Base-by-base conservation (phyloP, 2,329 filamentous ascomycete species). In the Colletotrichum euphorbiae region DNA sequence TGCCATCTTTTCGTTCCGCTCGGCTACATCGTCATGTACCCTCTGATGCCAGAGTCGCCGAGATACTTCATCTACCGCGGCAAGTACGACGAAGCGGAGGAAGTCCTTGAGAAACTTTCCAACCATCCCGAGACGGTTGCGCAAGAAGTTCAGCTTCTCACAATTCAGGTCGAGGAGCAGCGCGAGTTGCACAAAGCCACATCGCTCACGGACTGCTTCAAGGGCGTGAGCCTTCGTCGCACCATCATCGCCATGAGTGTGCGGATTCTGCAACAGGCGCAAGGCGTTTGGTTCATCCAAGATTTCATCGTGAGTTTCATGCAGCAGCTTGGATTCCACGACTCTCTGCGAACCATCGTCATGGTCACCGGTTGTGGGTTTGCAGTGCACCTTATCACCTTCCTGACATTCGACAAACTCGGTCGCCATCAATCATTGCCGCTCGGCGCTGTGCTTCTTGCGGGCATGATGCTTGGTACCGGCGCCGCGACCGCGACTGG, bases 301-400 rank as follows among this genome's bases (percentile, higher is more conserved):
- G 66, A 63, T 8, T 74, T 73, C 56, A 42, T 71, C n/a, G 71
- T 74, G 24, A 62, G 71, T 40, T 75, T 75, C 63, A 54, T 75
- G 45, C 51, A 71, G 28, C 67, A 70, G 51, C 59, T 73, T 19
- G 73, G 73, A 1, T 42, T 72, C 6, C 38, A 42, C 19, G 52
- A 72, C 31, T 42, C 48, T 2, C 0, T 54, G 59, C 59, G 46
- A 0, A 55, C 50, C 11, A 55, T 43, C 17, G 46, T 42, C 17
- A 55, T 55, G 46, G 50, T 54, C 48, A 52, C 50, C 0, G 46
- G 59, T n/a, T n/a, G n/a, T n/a, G n/a, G n/a, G n/a, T n/a, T n/a
- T n/a, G n/a, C n/a, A n/a, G n/a, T n/a, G n/a, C n/a, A n/a, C n/a
- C n/a, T n/a, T n/a, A n/a, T n/a, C n/a, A n/a, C n/a, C n/a, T n/a